Percentiles rank a stretch among this genome's conserved stretches.
Evolutionary conservation across 1,139 yeast species (phyloP).

Genomic region (Wickerhamiella infanticola): DNA sequence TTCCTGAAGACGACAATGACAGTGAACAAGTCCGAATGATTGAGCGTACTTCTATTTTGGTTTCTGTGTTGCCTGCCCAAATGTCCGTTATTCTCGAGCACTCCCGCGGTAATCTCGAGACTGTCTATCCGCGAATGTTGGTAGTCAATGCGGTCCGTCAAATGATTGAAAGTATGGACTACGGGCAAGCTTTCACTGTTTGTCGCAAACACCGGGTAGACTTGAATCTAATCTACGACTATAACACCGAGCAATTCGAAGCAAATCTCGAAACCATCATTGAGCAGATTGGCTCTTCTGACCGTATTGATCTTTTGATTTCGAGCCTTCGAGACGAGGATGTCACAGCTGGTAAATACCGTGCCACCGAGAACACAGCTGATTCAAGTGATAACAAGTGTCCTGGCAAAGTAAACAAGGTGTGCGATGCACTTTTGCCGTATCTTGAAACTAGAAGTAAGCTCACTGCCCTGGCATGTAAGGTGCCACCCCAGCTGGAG

Average conservation of each 20-base stretch:
- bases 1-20: slow-evolving; percentile 23
- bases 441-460: slow-evolving; percentile 54
- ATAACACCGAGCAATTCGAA: slow-evolving; percentile 54
- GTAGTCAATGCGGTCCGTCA: slow-evolving; percentile 71
- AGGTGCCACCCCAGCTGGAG: slow-evolving; percentile 68
- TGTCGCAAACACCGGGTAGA: slow-evolving; percentile 90
- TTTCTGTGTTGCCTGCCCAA: slow-evolving; percentile 67
- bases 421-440: slow-evolving; percentile 51
- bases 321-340: slow-evolving; percentile 80
- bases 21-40: slow-evolving; percentile 66
- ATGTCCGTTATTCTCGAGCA: slow-evolving; percentile 82
- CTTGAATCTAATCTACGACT: slow-evolving; percentile 78
- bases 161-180: slow-evolving; percentile 42
- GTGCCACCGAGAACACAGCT: slow-evolving; percentile 36
- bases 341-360: slow-evolving; percentile 68
- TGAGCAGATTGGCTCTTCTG: slow-evolving; percentile 52
- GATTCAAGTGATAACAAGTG: background rate
- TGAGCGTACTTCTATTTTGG: slow-evolving; percentile 78
- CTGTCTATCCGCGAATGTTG: slow-evolving; percentile 85
- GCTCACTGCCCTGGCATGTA: slow-evolving; percentile 85
- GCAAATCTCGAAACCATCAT: slow-evolving; percentile 54
- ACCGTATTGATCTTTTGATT: slow-evolving; percentile 71
- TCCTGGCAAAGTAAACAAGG: slow-evolving; percentile 48
- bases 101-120: slow-evolving; percentile 90
- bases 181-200: slow-evolving; percentile 55